phyloP scores from a whole-genome alignment of 2,329 filamentous ascomycete genomes.

The Pseudogymnoascus sp. region DNA sequence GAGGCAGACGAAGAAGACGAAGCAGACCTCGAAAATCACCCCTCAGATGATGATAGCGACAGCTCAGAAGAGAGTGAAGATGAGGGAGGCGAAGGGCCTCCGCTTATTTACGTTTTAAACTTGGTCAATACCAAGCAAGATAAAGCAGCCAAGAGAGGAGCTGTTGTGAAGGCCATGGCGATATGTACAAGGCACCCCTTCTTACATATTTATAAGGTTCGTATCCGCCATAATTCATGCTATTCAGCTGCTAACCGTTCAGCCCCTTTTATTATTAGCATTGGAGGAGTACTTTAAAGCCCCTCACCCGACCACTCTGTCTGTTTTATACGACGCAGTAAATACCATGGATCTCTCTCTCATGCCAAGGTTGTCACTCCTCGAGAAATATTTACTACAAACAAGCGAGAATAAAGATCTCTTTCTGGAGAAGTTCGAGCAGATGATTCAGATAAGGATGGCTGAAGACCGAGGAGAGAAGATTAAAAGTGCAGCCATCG shows the following conservation, averaged over 20 bases:
- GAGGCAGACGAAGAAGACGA: constrained; percentile 37
- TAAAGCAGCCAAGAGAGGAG: constrained; percentile 84
- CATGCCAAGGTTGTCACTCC: constrained; percentile 74
- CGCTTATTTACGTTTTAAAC: constrained; percentile 93
- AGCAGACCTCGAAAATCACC: constrained; percentile 39
- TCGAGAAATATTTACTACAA: constrained; percentile 82
- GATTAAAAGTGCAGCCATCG: constrained; percentile 34
- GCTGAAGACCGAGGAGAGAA: constrained; percentile 48
- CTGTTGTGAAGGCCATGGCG: constrained; percentile 95
- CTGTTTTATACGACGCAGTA: constrained; percentile 82
- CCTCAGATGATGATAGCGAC: constrained; percentile 43
- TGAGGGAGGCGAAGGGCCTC: constrained; percentile 73
- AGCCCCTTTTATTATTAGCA: constrained; percentile 83
- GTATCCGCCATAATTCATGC: constrained; percentile 21
- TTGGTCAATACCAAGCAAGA: constrained; percentile 98
- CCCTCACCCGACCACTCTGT: constrained; percentile 79
- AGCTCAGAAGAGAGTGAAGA: constrained; percentile 54
- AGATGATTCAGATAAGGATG: constrained; percentile 80
- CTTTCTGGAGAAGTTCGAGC: constrained; percentile 95
- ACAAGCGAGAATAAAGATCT: constrained; percentile 91
- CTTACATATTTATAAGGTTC: constrained; percentile 93
- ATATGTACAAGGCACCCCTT: constrained; percentile 98
- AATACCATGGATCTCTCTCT: constrained; percentile 96
- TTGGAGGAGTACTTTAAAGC: constrained; percentile 96
- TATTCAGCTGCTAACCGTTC: constrained; percentile 17